Evolutionary conservation across 2,329 filamentous ascomycete genomes (phyloP).

Genomic region (Aureobasidium sp.): DNA sequence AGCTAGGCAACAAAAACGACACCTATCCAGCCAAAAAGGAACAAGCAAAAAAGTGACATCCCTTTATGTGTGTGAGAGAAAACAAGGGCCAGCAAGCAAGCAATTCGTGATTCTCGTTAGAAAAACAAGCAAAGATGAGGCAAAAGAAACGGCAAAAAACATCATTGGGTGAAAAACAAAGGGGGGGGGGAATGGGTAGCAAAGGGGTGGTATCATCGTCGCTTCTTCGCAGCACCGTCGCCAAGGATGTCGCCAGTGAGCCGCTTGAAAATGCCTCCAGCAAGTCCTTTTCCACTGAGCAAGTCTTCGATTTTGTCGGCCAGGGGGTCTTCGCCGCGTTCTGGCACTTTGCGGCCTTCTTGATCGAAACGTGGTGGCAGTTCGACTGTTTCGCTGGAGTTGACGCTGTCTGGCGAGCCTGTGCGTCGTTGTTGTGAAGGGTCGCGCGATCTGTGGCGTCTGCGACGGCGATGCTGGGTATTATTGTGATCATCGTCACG

Average conservation of each 20-base stretch:
- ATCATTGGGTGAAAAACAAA: not conserved
- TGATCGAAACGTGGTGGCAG: constrained; percentile 32
- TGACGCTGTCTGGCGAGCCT: constrained; percentile 15
- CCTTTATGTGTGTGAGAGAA: not conserved
- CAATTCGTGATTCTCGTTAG: constrained; percentile 1
- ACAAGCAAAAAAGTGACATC: not conserved
- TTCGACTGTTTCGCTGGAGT: constrained; percentile 28
- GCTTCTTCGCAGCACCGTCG: constrained; percentile 4
- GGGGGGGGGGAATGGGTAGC: not conserved
- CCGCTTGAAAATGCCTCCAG: constrained; percentile 24
- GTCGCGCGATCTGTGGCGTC: constrained; percentile 10
- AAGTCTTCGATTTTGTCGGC: constrained; percentile 27
- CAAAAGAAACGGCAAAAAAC: not conserved
- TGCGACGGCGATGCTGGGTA: not conserved
- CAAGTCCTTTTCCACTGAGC: constrained; percentile 24
- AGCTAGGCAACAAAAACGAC: not conserved
- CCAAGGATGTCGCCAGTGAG: constrained; percentile 21
- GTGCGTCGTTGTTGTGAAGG: not conserved
- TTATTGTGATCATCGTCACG: not conserved
- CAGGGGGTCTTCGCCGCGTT: constrained; percentile 24
- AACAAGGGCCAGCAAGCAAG: not conserved
- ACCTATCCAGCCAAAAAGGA: not conserved
- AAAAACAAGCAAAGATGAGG: not conserved
- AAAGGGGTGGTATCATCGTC: not conserved
- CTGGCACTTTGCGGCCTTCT: constrained; percentile 27